Evolutionary conservation across 2,329 filamentous ascomycete species (phyloP), one percentile per base, ranked within the genome.

Genomic region (Aureobasidium leucospermi): DNA sequence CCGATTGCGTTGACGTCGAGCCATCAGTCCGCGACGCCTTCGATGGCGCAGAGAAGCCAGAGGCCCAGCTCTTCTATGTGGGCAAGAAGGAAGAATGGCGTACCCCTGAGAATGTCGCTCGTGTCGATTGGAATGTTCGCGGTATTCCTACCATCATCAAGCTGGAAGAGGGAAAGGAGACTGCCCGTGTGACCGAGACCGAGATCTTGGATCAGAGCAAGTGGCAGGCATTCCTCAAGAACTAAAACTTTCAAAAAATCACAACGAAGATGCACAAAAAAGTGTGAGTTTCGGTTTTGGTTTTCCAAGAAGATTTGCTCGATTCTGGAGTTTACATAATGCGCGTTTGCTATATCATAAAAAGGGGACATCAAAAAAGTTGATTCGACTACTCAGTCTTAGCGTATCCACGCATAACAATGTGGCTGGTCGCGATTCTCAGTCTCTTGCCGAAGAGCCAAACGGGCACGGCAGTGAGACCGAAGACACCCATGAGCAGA

Each of bases 401-500:
- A 16, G 31, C 19, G 31, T 57, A 57, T 15, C 53, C 53, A 11
- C 32, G 29, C 53, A 57, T 57, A 41, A 59, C 46, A 31, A 51
- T 16, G 6, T 52, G 38, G 29, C 29, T 36, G 10, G 74, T 76
- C 32, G 73, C 74, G 45, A 76, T 74, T 58, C 75, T 68, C 56
- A 73, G 59, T 13, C 74, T 65, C 69, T 76, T 77, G 0, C 75
- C 75, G 62, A 67, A 75, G 41, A 76, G 60, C 63, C 68, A 66
- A 41, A 75, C 61, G 0, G 74, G 73, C 3, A 77, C 64, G 0
- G 72, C 73, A 28, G 73, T 46, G 29, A 75, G 53, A 0, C 66
- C 65, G 64, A 83, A 82, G 0, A 80, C 29, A 0, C 76, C 79
- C 76, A 82, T 77, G 2, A 82, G 64, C 67, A 78, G 76, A 0